Evolutionary conservation across 306 rosid species (phyloP), one percentile per base, ranked within the genome.

Genomic region (Quillaja saponaria): DNA sequence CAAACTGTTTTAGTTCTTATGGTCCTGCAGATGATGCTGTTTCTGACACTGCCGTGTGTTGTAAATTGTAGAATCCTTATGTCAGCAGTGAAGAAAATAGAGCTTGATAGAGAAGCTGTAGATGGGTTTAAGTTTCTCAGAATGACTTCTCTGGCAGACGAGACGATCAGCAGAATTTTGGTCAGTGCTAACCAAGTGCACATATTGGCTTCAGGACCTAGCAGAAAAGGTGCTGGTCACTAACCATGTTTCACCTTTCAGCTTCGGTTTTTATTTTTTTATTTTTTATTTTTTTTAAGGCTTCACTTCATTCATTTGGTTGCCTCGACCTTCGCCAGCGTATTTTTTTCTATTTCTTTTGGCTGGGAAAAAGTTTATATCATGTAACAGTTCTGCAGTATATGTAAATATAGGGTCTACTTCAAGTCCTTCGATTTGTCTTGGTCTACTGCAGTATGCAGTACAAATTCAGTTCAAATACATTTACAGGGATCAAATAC

Each of bases 161-260:
- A 6, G 28, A 50, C 15, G 48, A 75, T 49, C 34, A 62, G 17
- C 45, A 56, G 71, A 55, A 80, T 63, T 62, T 69, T 76, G 58
- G 63, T 50, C n/a, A n/a, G n/a, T 9, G 50, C 72, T 7, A 61
- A 60, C 58, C 74, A 63, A 61, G 58, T 61, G 46, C 71, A 63
- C 55, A 75, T 89, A 6, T 47, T 90, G 86, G 70, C 90, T 48
- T 90, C 97, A 41, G 97, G 97, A 49, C 97, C 95, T 4, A 84
- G 97, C 66, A 71, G 70, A 61, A 90, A 76, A 80, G 97, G 97
- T 71, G 16, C 92, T 19, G 97, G 97, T 55, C 97, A 90, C 64
- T 90, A 78, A 70, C 42, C 12, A 40, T 55, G 44, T 48, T 10
- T 61, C 70, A 40, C n/a, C n/a, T n/a, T n/a, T n/a, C n/a, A n/a